Evolutionary conservation across 2,329 filamentous ascomycete genomes (phyloP).

Genomic region (Fusarium sp.): DNA sequence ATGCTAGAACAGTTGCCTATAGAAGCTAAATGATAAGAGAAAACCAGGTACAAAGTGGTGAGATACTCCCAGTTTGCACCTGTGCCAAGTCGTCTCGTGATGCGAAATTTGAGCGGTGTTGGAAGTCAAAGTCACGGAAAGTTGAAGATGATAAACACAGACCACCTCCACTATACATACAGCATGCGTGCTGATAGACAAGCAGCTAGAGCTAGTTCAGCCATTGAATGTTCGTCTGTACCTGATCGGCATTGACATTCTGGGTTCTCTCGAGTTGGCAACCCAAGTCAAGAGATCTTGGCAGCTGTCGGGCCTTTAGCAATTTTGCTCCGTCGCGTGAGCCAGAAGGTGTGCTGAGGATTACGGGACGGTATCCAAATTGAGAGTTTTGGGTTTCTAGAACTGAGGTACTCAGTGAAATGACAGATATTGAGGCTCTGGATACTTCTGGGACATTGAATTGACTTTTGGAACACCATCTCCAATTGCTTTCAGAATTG

Average conservation of each 20-base stretch:
- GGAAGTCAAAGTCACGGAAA: not conserved
- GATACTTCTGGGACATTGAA: not conserved
- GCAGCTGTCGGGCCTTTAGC: slow-evolving; percentile 40
- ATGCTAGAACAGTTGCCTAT: slow-evolving; percentile 1
- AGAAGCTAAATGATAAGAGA: not conserved
- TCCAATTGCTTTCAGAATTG: slow-evolving; percentile 21
- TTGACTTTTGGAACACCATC: slow-evolving; percentile 6
- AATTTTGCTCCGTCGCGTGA: slow-evolving; percentile 33
- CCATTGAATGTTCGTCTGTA: slow-evolving; percentile 46
- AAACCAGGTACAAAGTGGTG: not conserved
- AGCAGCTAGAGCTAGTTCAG: slow-evolving; percentile 21
- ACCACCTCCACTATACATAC: slow-evolving; percentile 21
- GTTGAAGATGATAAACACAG: slow-evolving; percentile 16
- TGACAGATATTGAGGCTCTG: not conserved
- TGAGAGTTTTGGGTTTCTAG: slow-evolving; percentile 1
- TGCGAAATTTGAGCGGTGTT: slow-evolving; percentile 17
- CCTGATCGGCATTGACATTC: slow-evolving; percentile 45
- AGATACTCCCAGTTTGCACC: not conserved
- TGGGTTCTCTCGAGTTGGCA: slow-evolving; percentile 27
- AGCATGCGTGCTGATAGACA: slow-evolving; percentile 26
- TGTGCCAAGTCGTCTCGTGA: slow-evolving; percentile 8
- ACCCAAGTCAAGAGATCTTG: slow-evolving; percentile 32
- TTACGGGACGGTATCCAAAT: not conserved
- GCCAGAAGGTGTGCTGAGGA: slow-evolving; percentile 25
- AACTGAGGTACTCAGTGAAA: not conserved